These are phyloP conservation scores for Medicago arabica DNA, from an alignment of 306 rosid genomes.

Conservation along the genomic window DNA sequence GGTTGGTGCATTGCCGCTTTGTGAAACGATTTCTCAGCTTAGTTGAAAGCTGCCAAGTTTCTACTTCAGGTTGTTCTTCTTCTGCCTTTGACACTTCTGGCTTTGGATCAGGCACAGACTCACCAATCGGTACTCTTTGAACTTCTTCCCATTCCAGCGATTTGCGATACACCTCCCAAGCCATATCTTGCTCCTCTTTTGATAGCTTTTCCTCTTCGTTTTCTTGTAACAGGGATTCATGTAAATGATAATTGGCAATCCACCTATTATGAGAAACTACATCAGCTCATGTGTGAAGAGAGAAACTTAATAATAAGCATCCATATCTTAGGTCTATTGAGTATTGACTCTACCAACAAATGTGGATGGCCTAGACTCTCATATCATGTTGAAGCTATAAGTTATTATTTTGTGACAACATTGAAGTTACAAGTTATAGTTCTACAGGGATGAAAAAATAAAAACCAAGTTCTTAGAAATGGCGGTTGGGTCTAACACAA, in stretches of 20 bases:
- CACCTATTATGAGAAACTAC: slow-evolving; percentile 58
- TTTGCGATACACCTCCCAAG: slow-evolving; percentile 86
- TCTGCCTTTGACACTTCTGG: slow-evolving; percentile 36
- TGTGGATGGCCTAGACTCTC: too few relatives aligned
- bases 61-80: slow-evolving; percentile 41
- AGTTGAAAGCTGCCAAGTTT: slow-evolving; percentile 36
- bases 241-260: slow-evolving; percentile 89
- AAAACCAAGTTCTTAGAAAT: too few relatives aligned
- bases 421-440: too few relatives aligned
- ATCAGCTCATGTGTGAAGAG: slow-evolving; percentile 33
- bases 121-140: slow-evolving; percentile 66
- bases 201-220: slow-evolving; percentile 93
- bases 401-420: background rate
- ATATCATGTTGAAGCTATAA: background rate
- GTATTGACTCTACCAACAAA: background rate
- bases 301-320: slow-evolving; percentile 22
- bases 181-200: slow-evolving; percentile 98
- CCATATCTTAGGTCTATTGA: slow-evolving; percentile 3
- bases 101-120: slow-evolving; percentile 55
- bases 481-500: too few relatives aligned
- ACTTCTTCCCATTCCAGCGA: slow-evolving; percentile 94
- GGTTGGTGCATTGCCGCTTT: slow-evolving; percentile 81
- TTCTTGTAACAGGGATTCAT: slow-evolving; percentile 89
- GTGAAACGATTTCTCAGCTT: slow-evolving; percentile 51
- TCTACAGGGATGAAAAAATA: too few relatives aligned